Evolutionary conservation across 2,329 filamentous ascomycete genomes (phyloP), one percentile per base, ranked within the genome.

Genomic region (Corniculantispora saksenae): DNA sequence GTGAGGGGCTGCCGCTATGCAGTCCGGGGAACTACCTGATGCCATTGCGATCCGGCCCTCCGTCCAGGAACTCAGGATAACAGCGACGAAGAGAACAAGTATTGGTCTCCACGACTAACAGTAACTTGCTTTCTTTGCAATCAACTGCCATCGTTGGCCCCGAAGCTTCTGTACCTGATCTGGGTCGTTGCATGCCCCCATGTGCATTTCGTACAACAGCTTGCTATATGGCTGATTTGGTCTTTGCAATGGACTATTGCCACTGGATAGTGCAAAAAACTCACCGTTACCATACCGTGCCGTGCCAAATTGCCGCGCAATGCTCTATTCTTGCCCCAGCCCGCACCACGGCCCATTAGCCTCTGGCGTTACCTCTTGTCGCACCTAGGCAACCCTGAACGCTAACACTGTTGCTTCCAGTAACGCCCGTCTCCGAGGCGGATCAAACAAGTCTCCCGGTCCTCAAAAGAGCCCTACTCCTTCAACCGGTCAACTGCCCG

Each of bases 351-450:
- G 40, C 32, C 23, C 48, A 43, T 61, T 23, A 47, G 23, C 32
- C 21, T 21, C 48, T 15, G 35, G 17, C 35, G 17, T 27, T 25
- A 2, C n/a, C 47, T 9, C 35, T 27, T 4, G 17, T 53, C 19
- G n/a, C 48, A 45, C 48, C 23, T 13, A 19, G 23, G 15, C 9
- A 53, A 43, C 32, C 13, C 21, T 38, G 21, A 19, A 32, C 57
- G 27, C 54, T 63, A 56, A 63, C 23, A 32, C 29, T 29, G 5
- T 21, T 21, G 29, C 64, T 21, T 61, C 67, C 69, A 86, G 84
- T 72, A 86, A 85, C 78, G 84, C 84, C 73, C 83, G 85, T 67
- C 85, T 87, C 72, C 83, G 85, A 76, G 84, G 84, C 74, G 81
- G 81, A 71, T 81, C 83, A 69, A 79, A 77, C 71, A 86, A 82